A percentile compares a stretch with the other conserved stretches of the same genome.
Evolutionary conservation across 352 stramenopile species (phyloP).

Genomic region (Globisporangium spiculum): DNA sequence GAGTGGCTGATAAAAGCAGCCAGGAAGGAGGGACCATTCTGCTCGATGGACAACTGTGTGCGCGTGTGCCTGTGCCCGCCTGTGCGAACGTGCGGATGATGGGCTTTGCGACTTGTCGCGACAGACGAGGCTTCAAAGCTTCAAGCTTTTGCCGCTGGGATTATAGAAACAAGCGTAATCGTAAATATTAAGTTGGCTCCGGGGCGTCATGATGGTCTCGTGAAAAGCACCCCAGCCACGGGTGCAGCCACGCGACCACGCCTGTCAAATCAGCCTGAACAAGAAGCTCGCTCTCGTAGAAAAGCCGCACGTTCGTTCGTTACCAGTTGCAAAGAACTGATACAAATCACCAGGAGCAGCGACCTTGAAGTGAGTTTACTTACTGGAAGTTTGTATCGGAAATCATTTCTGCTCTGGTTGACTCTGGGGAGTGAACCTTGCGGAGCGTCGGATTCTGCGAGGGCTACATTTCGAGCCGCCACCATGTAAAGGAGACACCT

Average conservation of each 20-base stretch:
- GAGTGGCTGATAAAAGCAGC: background rate
- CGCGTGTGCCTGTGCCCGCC: background rate
- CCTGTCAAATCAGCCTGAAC: background rate
- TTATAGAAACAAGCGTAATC: background rate
- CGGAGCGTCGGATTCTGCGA: background rate
- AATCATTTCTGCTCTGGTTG: background rate
- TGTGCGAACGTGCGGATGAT: no score
- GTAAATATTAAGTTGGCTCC: no score
- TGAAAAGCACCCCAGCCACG: background rate
- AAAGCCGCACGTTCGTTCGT: background rate
- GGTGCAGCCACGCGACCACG: background rate
- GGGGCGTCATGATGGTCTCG: no score
- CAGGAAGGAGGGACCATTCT: background rate
- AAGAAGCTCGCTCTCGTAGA: background rate
- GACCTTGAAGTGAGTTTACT: no score
- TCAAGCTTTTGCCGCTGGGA: background rate
- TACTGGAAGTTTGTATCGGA: background rate
- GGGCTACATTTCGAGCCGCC: background rate
- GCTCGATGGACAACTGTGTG: background rate
- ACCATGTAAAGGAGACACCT: background rate
- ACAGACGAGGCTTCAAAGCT: background rate
- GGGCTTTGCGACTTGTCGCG: background rate
- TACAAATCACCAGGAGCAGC: no score
- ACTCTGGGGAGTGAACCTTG: background rate
- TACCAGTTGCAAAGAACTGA: background rate